Conservation (phyloP, 1,284 basidiomycete genomes). For the Acaromyces ingoldii region DNA sequence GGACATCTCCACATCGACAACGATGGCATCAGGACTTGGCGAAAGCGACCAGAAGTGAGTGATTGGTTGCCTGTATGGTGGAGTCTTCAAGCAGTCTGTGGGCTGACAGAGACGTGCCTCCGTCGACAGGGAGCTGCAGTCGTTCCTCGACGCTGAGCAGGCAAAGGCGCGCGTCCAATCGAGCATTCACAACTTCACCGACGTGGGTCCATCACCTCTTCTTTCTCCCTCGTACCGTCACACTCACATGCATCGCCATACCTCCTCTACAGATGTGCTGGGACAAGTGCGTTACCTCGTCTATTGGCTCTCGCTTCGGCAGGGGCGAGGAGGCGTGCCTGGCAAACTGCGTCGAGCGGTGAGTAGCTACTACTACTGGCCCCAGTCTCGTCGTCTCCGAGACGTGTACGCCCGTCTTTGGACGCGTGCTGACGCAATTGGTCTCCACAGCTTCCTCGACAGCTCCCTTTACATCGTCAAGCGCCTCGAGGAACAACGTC, state of each 20-base stretch:
- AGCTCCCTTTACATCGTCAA: constrained; percentile 62
- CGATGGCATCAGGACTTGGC: constrained; percentile 22
- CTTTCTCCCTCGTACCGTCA: no score
- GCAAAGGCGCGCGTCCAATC: constrained; percentile 72
- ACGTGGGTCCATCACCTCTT: constrained; percentile 29
- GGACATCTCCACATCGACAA: background rate
- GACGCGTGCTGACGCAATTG: background rate
- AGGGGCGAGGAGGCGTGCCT: constrained; percentile 78
- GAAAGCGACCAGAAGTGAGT: constrained; percentile 39
- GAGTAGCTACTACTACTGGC: constrained; percentile 4
- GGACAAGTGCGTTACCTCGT: constrained; percentile 74
- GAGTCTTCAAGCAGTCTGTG: background rate
- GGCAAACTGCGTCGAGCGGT: constrained; percentile 75
- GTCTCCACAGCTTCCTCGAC: constrained; percentile 71
- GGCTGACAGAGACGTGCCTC: no score
- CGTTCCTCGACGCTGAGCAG: constrained; percentile 82
- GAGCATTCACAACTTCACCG: constrained; percentile 54
- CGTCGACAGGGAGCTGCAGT: constrained; percentile 64
- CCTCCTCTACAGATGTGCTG: constrained; percentile 14
- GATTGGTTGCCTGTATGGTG: no score
- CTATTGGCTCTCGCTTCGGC: constrained; percentile 77
- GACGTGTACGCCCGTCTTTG: background rate
- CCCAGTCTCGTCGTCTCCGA: no score
- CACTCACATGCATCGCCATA: no score
- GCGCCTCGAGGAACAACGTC: constrained; percentile 62